Base-by-base conservation (phyloP, 805 yeast species). In the Middelhovenomyces tepae region DNA sequence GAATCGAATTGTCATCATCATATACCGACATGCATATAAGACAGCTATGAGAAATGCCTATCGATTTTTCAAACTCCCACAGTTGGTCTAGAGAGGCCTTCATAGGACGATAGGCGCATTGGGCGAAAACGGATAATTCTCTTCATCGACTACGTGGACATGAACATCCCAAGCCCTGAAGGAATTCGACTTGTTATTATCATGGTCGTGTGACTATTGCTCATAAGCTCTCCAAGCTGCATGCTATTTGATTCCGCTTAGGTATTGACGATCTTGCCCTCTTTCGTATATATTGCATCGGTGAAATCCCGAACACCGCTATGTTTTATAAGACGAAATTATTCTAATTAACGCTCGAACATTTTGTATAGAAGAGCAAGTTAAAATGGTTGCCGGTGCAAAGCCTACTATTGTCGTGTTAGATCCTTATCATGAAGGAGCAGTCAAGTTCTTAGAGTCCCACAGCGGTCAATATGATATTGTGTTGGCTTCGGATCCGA, bases 161-260 rank as follows among this genome's bases (percentile, higher is more conserved):
- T 34, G 37, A 21, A 28, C 22, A 20, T 34, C 37, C 37, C 37
- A 34, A 6, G 37, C 27, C 15, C 10, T 13, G 10, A 13, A 13
- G 7, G n/a, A 16, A 7, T 7, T 11, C 7, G 10, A 6, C 17
- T 11, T 6, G 7, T 27, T n/a, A 15, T 13, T 7, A 10, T 15
- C 23, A 7, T 7, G 30, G 18, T 10, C 10, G 10, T 7, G 30
- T 16, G 22, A 15, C 21, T 11, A 13, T 16, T 13, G 18, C n/a
- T 27, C 15, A 13, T 22, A 13, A 27, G 22, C 22, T 13, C 21
- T 27, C 21, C 13, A 27, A 27, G 13, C 13, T 16, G 21, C 30
- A 10, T 13, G 7, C 7, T 15, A 16, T 10, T 13, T 19, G 7
- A 27, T 10, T 7, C 7, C 30, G 21, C n/a, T 22, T 13, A 27